Evolutionary conservation across 179 eudicot genomes (phyloP).

Genomic region (Silene noctiflora): DNA sequence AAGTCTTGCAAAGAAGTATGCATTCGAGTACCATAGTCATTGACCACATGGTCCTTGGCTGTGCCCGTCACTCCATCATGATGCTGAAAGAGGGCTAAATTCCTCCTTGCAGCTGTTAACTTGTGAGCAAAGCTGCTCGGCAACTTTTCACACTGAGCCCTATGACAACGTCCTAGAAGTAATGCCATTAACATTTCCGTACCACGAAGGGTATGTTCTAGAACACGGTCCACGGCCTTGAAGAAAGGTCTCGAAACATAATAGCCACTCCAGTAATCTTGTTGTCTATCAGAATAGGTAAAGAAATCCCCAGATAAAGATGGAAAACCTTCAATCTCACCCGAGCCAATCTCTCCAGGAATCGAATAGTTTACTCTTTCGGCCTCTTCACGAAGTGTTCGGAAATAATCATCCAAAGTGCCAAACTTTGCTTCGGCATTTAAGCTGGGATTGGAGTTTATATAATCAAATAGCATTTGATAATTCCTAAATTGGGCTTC

Average conservation of each 20-base stretch:
- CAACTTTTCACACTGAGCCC: constrained; percentile 76
- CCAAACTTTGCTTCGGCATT: constrained; percentile 95
- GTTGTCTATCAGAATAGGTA: constrained; percentile 87
- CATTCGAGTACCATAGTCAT: constrained; percentile 93
- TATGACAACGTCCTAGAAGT: constrained; percentile 74
- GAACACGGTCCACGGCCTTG: constrained; percentile 91
- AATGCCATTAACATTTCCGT: constrained; percentile 84
- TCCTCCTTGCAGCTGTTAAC: constrained; percentile 89
- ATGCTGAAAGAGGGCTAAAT: constrained; percentile 97
- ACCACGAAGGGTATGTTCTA: constrained; percentile 92
- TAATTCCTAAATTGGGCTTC: constrained; percentile 96
- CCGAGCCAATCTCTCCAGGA: constrained; percentile 81
- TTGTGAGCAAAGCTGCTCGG: constrained; percentile 74
- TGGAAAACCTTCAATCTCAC: constrained; percentile 87
- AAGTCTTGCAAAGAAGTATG: constrained; percentile 85
- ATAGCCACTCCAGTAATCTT: constrained; percentile 99
- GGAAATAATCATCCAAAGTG: constrained; percentile 90
- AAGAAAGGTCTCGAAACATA: constrained; percentile 98
- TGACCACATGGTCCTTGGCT: constrained; percentile 94
- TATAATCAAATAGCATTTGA: constrained; percentile 83
- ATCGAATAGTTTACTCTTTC: constrained; percentile 84
- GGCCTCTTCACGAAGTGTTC: constrained; percentile 80
- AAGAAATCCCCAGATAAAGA: constrained; percentile 94
- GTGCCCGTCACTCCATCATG: constrained; percentile 99
- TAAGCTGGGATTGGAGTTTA: constrained; percentile 78